These are phyloP conservation scores for Barbatosphaeria neglecta DNA, from an alignment of 495 filamentous ascomycete species.

Conservation along the genomic window DNA sequence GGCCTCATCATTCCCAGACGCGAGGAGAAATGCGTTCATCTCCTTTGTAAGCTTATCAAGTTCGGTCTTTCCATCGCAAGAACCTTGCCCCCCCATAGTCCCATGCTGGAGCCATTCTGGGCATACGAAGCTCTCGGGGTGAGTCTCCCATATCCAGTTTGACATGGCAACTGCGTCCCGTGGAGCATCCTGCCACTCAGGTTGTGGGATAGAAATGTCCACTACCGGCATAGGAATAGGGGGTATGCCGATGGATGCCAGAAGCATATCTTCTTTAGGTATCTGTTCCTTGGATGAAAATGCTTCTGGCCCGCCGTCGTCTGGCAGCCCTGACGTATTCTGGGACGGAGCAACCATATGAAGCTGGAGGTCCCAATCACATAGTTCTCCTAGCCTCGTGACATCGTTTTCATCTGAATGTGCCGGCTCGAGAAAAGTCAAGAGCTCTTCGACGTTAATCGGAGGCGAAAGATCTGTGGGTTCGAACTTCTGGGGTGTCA, in stretches of 20 bases:
- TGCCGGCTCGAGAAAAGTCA: no score
- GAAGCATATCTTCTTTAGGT: conserved; percentile 27
- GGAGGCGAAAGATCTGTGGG: conserved; percentile 7
- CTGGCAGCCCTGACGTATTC: conserved; percentile 12
- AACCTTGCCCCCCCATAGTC: conserved; percentile 25
- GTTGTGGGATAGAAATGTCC: conserved; percentile 45
- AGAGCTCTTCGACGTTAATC: conserved; percentile 2
- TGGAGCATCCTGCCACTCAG: conserved; percentile 40
- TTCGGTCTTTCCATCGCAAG: conserved; percentile 18
- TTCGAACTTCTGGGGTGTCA: conserved; percentile 7
- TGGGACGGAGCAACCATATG: no score
- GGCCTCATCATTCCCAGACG: no score
- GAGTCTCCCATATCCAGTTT: conserved; percentile 15
- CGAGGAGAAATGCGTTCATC: no score
- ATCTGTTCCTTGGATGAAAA: conserved; percentile 11
- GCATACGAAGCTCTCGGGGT: conserved; percentile 9
- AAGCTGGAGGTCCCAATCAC: no score
- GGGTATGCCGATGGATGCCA: conserved; percentile 34
- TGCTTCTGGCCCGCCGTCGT: conserved; percentile 9
- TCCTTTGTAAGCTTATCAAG: no score
- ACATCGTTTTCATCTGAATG: background rate
- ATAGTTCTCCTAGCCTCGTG: no score
- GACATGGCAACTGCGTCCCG: conserved; percentile 14
- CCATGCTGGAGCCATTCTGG: conserved; percentile 33
- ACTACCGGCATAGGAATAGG: conserved; percentile 46